A percentile compares a stretch with the other conserved stretches of the same genome.
phyloP scores from a whole-genome alignment of 2,329 filamentous ascomycete species.

The Drechslerella dactyloides region DNA sequence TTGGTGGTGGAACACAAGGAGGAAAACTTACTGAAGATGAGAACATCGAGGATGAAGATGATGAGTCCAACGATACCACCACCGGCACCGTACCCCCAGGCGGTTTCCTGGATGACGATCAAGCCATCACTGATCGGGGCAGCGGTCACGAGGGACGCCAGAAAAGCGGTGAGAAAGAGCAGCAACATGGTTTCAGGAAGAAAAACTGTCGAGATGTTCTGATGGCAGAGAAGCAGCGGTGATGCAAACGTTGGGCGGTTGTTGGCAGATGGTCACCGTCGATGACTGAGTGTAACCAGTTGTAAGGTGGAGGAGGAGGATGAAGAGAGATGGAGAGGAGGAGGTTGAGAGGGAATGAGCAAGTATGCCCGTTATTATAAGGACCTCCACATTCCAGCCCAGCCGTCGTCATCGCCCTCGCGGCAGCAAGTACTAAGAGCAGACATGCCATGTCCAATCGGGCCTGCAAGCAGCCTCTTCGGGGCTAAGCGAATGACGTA shows the following conservation, averaged over 20 bases:
- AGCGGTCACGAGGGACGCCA: slow-evolving; percentile 63
- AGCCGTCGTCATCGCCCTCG: background rate
- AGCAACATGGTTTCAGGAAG: slow-evolving; percentile 56
- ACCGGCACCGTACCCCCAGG: slow-evolving; percentile 68
- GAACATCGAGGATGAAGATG: slow-evolving; percentile 68
- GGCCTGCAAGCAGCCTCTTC: no score
- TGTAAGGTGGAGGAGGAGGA: no score
- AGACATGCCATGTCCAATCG: background rate
- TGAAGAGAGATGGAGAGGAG: no score
- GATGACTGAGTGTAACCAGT: no score
- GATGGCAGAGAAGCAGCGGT: background rate
- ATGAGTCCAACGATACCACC: slow-evolving; percentile 69
- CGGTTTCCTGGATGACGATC: slow-evolving; percentile 58
- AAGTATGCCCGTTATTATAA: background rate
- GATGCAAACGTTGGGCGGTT: background rate
- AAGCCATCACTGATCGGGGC: slow-evolving; percentile 60
- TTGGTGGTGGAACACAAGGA: background rate
- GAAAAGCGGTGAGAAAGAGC: slow-evolving; percentile 64
- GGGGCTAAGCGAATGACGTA: background rate
- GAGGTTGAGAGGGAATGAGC: background rate
- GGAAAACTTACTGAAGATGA: slow-evolving; percentile 66
- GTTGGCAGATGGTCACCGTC: no score
- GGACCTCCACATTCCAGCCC: background rate
- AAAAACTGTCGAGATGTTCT: background rate
- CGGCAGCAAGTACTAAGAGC: background rate